phyloP scores from a whole-genome alignment of 306 rosid genomes.

The Trifolium repens region DNA sequence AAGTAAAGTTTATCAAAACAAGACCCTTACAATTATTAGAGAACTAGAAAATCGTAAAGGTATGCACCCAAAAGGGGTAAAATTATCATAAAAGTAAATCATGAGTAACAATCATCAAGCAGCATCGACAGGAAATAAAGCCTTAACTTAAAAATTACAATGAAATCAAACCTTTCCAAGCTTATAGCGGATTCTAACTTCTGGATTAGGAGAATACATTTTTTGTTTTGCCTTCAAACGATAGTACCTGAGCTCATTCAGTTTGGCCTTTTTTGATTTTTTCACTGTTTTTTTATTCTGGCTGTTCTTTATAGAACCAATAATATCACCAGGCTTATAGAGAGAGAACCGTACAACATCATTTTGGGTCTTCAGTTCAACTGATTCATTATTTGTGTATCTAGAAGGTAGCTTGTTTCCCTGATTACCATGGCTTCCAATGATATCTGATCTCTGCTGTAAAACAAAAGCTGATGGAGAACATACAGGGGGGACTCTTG shows the following conservation, averaged over 20 bases:
- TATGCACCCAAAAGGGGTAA: background rate
- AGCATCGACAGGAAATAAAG: conserved; percentile 26
- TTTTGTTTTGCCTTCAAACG: conserved; percentile 88
- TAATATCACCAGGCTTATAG: conserved; percentile 35
- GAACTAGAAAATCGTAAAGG: conserved; percentile 14
- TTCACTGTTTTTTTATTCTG: conserved; percentile 41
- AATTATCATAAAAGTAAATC: conserved; percentile 16
- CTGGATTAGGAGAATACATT: conserved; percentile 88
- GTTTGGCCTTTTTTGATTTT: conserved; percentile 40
- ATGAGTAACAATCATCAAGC: conserved; percentile 14
- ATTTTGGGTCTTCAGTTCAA: conserved; percentile 59
- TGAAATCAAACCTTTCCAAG: conserved; percentile 70
- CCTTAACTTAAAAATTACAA: conserved; percentile 1
- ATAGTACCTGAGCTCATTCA: conserved; percentile 77
- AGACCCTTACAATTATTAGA: background rate
- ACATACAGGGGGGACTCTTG: conserved; percentile 26
- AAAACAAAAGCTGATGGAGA: conserved; percentile 32
- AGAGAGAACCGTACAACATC: conserved; percentile 69
- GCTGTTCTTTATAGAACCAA: conserved; percentile 28
- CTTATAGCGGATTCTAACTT: conserved; percentile 85
- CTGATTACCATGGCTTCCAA: conserved; percentile 35
- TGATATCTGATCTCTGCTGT: conserved; percentile 38
- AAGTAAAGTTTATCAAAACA: conserved; percentile 14
- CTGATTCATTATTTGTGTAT: conserved; percentile 55
- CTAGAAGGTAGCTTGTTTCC: conserved; percentile 51